A percentile compares a stretch with the other conserved stretches of the same genome.
These are phyloP conservation scores for Microcyclosporella mali DNA, from an alignment of 2,329 filamentous ascomycete genomes.

Conservation along the genomic window DNA sequence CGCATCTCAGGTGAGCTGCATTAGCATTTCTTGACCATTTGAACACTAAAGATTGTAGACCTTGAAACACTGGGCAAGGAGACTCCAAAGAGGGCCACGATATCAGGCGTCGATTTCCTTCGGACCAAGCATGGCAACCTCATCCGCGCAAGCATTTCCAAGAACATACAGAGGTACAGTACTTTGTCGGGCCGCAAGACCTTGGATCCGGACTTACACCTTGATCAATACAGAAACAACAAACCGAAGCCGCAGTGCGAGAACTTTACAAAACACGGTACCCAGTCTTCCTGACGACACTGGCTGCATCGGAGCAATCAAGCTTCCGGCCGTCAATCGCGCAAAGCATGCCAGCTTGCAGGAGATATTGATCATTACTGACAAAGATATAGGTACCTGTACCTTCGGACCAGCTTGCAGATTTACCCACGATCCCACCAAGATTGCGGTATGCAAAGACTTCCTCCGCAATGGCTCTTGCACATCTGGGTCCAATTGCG, in stretches of 20 bases:
- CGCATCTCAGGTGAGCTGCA: conserved; percentile 60
- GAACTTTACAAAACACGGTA: conserved; percentile 32
- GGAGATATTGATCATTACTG: conserved; percentile 16
- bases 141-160: conserved; percentile 47
- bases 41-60: conserved; percentile 17
- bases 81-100: conserved; percentile 66
- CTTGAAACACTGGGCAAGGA: conserved; percentile 29
- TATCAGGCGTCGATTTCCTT: conserved; percentile 76
- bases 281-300: conserved; percentile 9
- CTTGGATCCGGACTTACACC: too few species aligned
- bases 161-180: conserved; percentile 17
- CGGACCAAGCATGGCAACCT: conserved; percentile 85
- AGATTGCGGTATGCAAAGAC: conserved; percentile 85
- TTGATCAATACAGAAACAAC: neutral
- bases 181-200: too few species aligned
- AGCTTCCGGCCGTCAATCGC: conserved; percentile 5
- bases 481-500: conserved; percentile 69
- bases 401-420: conserved; percentile 72
- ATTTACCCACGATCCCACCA: conserved; percentile 75
- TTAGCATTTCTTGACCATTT: neutral
- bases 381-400: conserved; percentile 63
- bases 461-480: conserved; percentile 77
- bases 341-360: conserved; percentile 15
- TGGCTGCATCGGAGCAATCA: conserved; percentile 8
- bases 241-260: conserved; percentile 26